Conservation (phyloP, 768 basidiomycete genomes). For the Russula dissimulans region DNA sequence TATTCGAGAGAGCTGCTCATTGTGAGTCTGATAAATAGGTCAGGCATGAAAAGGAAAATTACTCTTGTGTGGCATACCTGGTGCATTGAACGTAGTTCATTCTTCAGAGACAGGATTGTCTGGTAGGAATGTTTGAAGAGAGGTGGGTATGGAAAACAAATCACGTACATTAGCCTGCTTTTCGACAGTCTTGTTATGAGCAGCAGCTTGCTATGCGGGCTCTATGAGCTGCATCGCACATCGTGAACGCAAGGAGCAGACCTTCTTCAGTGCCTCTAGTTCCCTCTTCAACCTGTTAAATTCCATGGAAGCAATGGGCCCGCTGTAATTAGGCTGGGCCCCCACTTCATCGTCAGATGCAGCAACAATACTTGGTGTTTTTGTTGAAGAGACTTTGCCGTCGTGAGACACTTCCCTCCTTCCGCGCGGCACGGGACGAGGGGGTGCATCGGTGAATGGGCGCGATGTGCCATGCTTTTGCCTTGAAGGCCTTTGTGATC, state of each 20-base stretch:
- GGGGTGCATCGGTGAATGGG: conserved; percentile 3
- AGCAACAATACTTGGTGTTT: background rate
- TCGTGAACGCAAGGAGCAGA: conserved; percentile 12
- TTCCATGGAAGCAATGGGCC: conserved; percentile 38
- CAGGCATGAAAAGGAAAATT: background rate
- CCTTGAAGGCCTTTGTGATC: conserved; percentile 1
- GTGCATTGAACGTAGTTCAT: conserved; percentile 31
- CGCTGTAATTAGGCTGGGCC: conserved; percentile 22
- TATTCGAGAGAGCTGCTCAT: conserved; percentile 39
- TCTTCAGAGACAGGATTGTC: conserved; percentile 46
- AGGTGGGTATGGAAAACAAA: background rate
- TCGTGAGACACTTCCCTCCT: conserved; percentile 8
- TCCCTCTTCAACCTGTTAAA: conserved; percentile 49
- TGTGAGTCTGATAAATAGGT: conserved; percentile 29
- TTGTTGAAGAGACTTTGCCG: background rate
- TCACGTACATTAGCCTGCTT: conserved; percentile 44
- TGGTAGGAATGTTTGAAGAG: conserved; percentile 19
- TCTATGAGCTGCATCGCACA: conserved; percentile 3
- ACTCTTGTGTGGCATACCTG: conserved; percentile 27
- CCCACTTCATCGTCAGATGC: conserved; percentile 12
- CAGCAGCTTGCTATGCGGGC: conserved; percentile 28
- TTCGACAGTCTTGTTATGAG: conserved; percentile 41
- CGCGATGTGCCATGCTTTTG: conserved; percentile 12
- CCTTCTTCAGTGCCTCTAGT: conserved; percentile 45
- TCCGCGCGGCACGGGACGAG: background rate